A percentile compares a stretch with the other conserved stretches of the same genome.
These are phyloP conservation scores for Gaultheria prostrata DNA, from an alignment of 148 eudicot genomes.

Conservation along the genomic window DNA sequence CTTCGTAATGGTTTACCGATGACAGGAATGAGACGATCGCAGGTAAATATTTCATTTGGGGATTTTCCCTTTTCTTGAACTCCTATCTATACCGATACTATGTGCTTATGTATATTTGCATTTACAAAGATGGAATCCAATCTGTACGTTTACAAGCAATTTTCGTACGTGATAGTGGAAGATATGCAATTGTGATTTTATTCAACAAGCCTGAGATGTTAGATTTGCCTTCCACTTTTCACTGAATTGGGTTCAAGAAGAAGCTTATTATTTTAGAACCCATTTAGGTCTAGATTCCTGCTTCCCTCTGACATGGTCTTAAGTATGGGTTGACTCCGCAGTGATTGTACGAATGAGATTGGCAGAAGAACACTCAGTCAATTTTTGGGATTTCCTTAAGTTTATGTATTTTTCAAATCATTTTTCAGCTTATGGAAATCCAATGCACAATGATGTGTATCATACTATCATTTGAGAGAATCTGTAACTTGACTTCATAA, in stretches of 20 bases:
- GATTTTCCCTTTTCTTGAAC: neutral
- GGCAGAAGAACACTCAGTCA: neutral
- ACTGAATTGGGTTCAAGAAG: conserved; percentile 4
- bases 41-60: neutral
- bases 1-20: neutral
- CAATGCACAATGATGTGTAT: neutral
- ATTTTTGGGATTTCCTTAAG: neutral
- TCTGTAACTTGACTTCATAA: neutral
- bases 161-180: neutral
- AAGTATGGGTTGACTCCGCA: neutral
- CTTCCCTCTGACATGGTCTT: neutral
- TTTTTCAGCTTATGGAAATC: neutral
- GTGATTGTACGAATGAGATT: too few relatives aligned
- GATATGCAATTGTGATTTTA: neutral
- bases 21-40: neutral
- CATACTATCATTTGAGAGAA: neutral
- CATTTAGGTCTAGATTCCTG: neutral
- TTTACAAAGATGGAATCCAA: neutral
- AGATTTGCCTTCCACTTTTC: neutral
- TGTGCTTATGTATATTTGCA: neutral
- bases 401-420: neutral
- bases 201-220: neutral
- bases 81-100: neutral
- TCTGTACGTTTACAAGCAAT: neutral
- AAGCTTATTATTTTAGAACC: neutral